Conservation (phyloP, 148 eudicot species). For the Silene uniflora region DNA sequence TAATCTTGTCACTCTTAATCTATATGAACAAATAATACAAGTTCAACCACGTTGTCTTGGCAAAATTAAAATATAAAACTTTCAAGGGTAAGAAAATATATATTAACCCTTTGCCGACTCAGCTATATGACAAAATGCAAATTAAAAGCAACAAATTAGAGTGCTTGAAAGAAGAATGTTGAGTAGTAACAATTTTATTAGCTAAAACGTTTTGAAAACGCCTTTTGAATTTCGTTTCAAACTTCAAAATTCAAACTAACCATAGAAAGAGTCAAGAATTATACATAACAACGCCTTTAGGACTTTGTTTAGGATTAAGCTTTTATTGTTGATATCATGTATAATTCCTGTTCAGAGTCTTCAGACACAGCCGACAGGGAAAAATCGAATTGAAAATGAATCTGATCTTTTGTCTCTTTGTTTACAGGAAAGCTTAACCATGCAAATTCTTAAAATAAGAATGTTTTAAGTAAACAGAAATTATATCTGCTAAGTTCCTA, state of each 20-base stretch:
- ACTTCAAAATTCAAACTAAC: not conserved
- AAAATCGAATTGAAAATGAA: no score
- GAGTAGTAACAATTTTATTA: not conserved
- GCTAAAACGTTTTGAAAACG: not conserved
- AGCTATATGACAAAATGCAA: not conserved
- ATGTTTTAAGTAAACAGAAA: no score
- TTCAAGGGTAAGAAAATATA: not conserved
- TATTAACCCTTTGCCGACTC: not conserved
- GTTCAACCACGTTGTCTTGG: constrained; percentile 21
- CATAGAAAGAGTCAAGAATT: not conserved
- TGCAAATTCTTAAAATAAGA: no score
- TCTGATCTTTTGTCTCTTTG: no score
- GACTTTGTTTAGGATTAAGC: not conserved
- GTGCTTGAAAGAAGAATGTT: not conserved
- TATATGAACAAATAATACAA: constrained; percentile 26
- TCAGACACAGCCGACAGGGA: no score
- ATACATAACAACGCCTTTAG: not conserved
- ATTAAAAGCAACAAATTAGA: not conserved
- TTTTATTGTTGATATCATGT: no score
- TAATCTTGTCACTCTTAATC: constrained; percentile 80
- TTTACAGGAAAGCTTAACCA: no score
- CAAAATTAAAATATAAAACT: not conserved
- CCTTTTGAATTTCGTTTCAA: no score
- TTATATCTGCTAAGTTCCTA: not conserved
- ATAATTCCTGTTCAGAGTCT: no score